Evolutionary conservation across 192 early-diverging fungal genomes (phyloP), one percentile per base, ranked within the genome.

Genomic region (Mortierella hygrophila): DNA sequence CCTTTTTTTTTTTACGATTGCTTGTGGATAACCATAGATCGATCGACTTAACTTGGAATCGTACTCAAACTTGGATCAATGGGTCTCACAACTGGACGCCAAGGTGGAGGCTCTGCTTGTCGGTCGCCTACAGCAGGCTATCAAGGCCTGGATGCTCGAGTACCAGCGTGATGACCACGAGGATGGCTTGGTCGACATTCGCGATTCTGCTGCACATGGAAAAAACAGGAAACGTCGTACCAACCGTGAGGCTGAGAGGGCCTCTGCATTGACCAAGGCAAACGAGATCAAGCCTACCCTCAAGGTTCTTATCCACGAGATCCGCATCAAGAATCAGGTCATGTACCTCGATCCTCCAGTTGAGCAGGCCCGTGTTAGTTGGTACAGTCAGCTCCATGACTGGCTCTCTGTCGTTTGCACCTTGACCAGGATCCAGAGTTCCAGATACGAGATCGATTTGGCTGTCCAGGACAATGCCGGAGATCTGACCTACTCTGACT

Each of bases 311-410:
- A 92, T 98, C 16, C 97, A 98, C 74, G 96, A 98, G 88, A 91
- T 99, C 75, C 91, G 94, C 41, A 94, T 99, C 82, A 92, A 92
- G 77, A 97, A 99, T 92, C 98, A 99, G 90, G 93, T 96, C 81
- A 98, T 99, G 95, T 98, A 94, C 82, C 88, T 99, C 38, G 95
- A 98, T 74, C 99, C 99, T 52, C 97, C 99, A 44, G 90, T 99
- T 37, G 98, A 99, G 88, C 92, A 96, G 74, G 98, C 99, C 1
- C 94, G 98, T 32, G 93, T 93, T 15, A 92, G 93, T 46, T 99
- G 97, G 96, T 97, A 95, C 82, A 86, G 88, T 68, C 95, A 97
- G 90, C 92, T 99, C 38, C 99, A 99, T 72, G 90, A 94, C 6
- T 99, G 99, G 97, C 91, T 99, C 60, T 95, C 96, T 0, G 90